These are phyloP conservation scores for Anacardium occidentale DNA, from an alignment of 345 rosid genomes.

Conservation along the genomic window DNA sequence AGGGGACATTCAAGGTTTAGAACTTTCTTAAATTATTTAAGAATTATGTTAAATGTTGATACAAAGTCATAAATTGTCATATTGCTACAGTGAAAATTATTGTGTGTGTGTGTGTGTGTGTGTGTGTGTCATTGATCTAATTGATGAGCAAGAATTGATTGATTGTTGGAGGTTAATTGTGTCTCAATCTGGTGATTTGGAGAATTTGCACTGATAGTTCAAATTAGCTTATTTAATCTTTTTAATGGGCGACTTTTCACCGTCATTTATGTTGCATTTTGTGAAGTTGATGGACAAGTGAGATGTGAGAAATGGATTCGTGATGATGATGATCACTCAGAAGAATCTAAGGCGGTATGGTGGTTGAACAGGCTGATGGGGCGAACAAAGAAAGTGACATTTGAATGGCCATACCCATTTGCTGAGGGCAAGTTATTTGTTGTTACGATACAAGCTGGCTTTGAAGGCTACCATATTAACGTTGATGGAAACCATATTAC, in stretches of 20 bases:
- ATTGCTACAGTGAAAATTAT: too few relatives aligned
- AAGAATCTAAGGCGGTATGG: slow-evolving; percentile 79
- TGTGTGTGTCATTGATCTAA: too few relatives aligned
- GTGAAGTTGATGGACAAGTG: slow-evolving; percentile 77
- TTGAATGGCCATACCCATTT: slow-evolving; percentile 96
- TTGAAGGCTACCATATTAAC: slow-evolving; percentile 87
- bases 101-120: too few relatives aligned
- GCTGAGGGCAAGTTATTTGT: slow-evolving; percentile 78
- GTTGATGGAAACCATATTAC: slow-evolving; percentile 88
- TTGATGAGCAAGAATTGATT: too few relatives aligned
- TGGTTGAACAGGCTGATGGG: slow-evolving; percentile 86
- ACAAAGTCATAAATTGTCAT: neutral
- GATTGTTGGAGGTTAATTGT: neutral
- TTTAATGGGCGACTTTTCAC: neutral
- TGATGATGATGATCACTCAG: slow-evolving; percentile 72
- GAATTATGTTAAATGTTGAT: neutral
- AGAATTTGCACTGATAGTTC: slow-evolving; percentile 3
- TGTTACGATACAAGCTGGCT: slow-evolving; percentile 79
- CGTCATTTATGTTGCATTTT: neutral
- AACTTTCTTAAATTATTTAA: neutral
- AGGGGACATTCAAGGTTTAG: neutral
- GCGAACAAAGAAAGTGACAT: slow-evolving; percentile 61
- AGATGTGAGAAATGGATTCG: slow-evolving; percentile 99
- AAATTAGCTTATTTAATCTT: neutral
- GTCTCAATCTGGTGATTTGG: neutral